A percentile compares a stretch with the other conserved stretches of the same genome.
phyloP scores from a whole-genome alignment of 345 rosid genomes.

The Crucihimalaya himalaica region DNA sequence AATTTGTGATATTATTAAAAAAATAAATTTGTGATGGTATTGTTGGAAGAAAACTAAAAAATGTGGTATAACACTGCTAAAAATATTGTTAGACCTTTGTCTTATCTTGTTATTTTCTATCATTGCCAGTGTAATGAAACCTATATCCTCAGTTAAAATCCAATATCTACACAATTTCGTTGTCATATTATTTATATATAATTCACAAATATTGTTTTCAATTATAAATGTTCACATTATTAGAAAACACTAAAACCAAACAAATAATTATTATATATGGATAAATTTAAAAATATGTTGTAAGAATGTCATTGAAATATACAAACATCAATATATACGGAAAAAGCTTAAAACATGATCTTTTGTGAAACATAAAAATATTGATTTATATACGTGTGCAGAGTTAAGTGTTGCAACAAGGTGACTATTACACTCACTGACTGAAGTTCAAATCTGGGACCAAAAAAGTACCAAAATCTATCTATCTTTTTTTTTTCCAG shows the following conservation, averaged over 20 bases:
- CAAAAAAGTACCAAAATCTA: slow-evolving; percentile 22
- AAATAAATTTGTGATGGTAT: too few relatives aligned
- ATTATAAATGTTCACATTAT: not conserved
- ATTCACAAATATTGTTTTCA: not conserved
- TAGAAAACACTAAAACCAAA: too few relatives aligned
- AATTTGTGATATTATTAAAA: too few relatives aligned
- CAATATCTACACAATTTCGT: too few relatives aligned
- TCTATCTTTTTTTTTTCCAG: slow-evolving; percentile 10
- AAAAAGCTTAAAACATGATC: not conserved
- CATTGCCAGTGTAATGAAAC: too few relatives aligned
- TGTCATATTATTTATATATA: too few relatives aligned
- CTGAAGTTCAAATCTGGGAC: slow-evolving; percentile 20
- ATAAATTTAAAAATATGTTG: not conserved
- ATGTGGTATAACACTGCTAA: too few relatives aligned
- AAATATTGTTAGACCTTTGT: too few relatives aligned
- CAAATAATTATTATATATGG: not conserved
- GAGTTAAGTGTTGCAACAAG: slow-evolving; percentile 9
- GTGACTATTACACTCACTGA: slow-evolving; percentile 14
- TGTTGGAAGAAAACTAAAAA: too few relatives aligned
- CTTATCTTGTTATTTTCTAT: too few relatives aligned
- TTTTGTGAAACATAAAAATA: not conserved
- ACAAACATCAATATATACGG: not conserved
- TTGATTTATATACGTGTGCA: not conserved
- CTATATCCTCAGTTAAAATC: too few relatives aligned
- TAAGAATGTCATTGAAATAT: not conserved